phyloP scores from a whole-genome alignment of 306 rosid genomes.

The Chamaecrista fasciculata region DNA sequence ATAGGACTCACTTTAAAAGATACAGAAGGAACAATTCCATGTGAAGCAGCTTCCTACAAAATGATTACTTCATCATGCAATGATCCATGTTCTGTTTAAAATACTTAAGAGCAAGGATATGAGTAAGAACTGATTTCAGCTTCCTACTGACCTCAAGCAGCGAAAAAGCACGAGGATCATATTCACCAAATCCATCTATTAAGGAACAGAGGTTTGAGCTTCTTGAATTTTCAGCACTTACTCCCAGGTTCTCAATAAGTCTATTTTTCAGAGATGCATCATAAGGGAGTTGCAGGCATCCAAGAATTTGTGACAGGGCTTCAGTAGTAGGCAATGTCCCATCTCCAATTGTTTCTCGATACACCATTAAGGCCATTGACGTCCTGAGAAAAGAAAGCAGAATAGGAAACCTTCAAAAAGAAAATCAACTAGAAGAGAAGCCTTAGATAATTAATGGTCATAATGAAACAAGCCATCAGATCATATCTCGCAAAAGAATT shows the following conservation, averaged over 20 bases:
- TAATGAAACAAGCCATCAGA: slow-evolving; percentile 6
- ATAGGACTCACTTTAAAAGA: slow-evolving; percentile 74
- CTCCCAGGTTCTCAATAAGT: slow-evolving; percentile 73
- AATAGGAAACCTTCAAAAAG: slow-evolving; percentile 23
- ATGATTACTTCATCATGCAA: slow-evolving; percentile 28
- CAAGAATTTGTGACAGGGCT: slow-evolving; percentile 74
- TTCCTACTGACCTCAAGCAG: slow-evolving; percentile 76
- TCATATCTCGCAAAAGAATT: neutral
- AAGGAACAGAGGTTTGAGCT: slow-evolving; percentile 68
- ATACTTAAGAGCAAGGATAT: slow-evolving; percentile 10
- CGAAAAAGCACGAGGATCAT: slow-evolving; percentile 87
- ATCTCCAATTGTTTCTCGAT: slow-evolving; percentile 70
- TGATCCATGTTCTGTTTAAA: slow-evolving; percentile 25
- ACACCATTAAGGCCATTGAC: slow-evolving; percentile 74
- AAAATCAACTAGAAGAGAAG: slow-evolving; percentile 33
- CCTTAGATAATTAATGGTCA: slow-evolving; percentile 21
- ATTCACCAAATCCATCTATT: slow-evolving; percentile 91
- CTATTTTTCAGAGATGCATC: slow-evolving; percentile 55
- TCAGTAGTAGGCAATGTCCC: slow-evolving; percentile 69
- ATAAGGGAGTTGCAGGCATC: slow-evolving; percentile 81
- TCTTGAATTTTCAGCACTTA: slow-evolving; percentile 48
- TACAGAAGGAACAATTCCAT: slow-evolving; percentile 72
- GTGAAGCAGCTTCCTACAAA: slow-evolving; percentile 89
- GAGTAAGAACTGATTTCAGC: slow-evolving; percentile 20
- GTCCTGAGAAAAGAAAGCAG: slow-evolving; percentile 56